These are phyloP conservation scores for Fusarium floridanum DNA, from an alignment of 2,329 filamentous ascomycete genomes.

Conservation along the genomic window DNA sequence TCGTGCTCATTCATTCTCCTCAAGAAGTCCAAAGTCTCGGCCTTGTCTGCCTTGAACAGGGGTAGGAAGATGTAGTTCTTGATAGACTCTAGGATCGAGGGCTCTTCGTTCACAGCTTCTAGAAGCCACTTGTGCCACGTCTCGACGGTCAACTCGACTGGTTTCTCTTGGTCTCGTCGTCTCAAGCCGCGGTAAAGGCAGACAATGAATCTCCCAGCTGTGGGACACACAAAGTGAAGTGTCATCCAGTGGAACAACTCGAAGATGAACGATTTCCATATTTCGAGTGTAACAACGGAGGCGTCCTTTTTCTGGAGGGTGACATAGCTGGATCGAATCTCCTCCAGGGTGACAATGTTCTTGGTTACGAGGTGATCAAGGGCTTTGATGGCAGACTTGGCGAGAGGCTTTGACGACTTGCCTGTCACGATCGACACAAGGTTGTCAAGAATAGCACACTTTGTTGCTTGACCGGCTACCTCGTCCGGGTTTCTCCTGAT, in stretches of 20 bases:
- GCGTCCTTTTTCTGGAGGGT: slow-evolving; percentile 49
- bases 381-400: slow-evolving; percentile 77
- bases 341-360: slow-evolving; percentile 63
- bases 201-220: slow-evolving; percentile 72
- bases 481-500: slow-evolving; percentile 63
- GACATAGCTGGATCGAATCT: slow-evolving; percentile 60
- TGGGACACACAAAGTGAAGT: slow-evolving; percentile 69
- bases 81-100: slow-evolving; percentile 69
- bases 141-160: slow-evolving; percentile 51
- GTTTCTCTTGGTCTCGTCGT: slow-evolving; percentile 43
- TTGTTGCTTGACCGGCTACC: slow-evolving; percentile 54
- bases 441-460: slow-evolving; percentile 61
- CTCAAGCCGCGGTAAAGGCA: slow-evolving; percentile 65
- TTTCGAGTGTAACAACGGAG: slow-evolving; percentile 32
- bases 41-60: slow-evolving; percentile 70
- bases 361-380: slow-evolving; percentile 76
- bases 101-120: slow-evolving; percentile 61
- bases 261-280: slow-evolving; percentile 65
- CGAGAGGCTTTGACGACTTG: slow-evolving; percentile 71
- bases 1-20: slow-evolving; percentile 66
- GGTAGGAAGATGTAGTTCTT: slow-evolving; percentile 75
- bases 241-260: slow-evolving; percentile 68
- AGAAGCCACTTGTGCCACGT: slow-evolving; percentile 71
- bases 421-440: slow-evolving; percentile 71
- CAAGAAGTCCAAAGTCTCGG: slow-evolving; percentile 69